Base-by-base conservation (phyloP, 2,329 filamentous ascomycete genomes). In the Colletotrichum acutatum region DNA sequence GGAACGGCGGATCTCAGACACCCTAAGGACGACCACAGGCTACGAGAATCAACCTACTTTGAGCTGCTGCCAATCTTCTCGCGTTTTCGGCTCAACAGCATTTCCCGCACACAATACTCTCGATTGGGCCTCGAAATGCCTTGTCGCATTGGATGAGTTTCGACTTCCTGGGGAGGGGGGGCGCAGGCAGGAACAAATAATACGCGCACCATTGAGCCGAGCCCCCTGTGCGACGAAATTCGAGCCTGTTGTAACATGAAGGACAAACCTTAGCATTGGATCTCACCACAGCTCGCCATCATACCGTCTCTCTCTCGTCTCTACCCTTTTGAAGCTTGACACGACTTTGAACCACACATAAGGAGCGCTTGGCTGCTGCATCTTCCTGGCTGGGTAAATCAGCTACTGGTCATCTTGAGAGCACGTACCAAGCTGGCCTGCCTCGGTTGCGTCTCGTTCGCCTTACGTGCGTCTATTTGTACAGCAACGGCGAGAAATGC, bases 121-220 rank as follows among this genome's bases (percentile, higher is more conserved):
- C 37, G 37, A 42, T 62, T 67, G 57, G 57, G 34, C 57, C 67
- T n/a, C 68, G 61, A 71, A 53, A 24, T 52, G 57, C 65, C 52
- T 30, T 32, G 57, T 30, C 49, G 54, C 49, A 26, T 68, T 49
- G 57, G 46, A 42, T 19, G 37, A 42, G 37, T 42, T 42, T 42
- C 37, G 37, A 42, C 37, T 56, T 28, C 5, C 32, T n/a, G 9
- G 34, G 67, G 34, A 56, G 49, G 9, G 34, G 67, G 34, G 63
- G 49, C 65, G 59, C 52, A 59, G 52, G 59, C 69, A 68, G 59
- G 53, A 58, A 69, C 66, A 69, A 64, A 59, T 54, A 60, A 64
- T 63, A 68, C 37, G 28, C 37, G 46, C 19, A 42, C 6, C 49
- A 52, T 12, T 22, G 54, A 56, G 30, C 28, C 26, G 32, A 58